These are phyloP conservation scores for Arctium lappa DNA, from an alignment of 129 eudicot species.

Conservation along the genomic window DNA sequence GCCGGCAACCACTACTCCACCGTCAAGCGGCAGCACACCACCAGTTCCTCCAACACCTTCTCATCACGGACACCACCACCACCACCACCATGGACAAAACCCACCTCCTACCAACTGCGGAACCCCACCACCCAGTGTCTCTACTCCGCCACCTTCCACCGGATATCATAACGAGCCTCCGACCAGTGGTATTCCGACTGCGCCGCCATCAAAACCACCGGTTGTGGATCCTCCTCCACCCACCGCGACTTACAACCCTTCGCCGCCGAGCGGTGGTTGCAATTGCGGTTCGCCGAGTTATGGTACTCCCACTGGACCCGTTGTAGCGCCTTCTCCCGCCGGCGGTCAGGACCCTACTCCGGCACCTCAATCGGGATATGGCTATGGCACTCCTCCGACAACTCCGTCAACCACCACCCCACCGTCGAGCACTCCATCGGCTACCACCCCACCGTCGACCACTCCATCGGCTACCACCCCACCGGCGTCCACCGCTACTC, in stretches of 20 bases:
- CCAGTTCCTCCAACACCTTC: constrained; percentile 11
- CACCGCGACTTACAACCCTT: background rate
- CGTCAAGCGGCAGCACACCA: background rate
- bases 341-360: constrained; percentile 2
- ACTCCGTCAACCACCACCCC: constrained; percentile 24
- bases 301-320: background rate
- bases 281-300: constrained; percentile 10
- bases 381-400: background rate
- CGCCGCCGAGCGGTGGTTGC: constrained; percentile 29
- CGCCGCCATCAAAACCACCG: constrained; percentile 8
- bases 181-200: background rate
- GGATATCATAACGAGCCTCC: constrained; percentile 34
- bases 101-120: constrained; percentile 47
- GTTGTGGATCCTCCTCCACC: constrained; percentile 18
- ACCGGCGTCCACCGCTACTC: background rate
- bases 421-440: constrained; percentile 6
- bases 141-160: constrained; percentile 36
- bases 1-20: constrained; percentile 11
- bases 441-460: background rate
- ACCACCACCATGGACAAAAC: constrained; percentile 21
- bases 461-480: background rate
- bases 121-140: constrained; percentile 29
- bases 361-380: background rate
- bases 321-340: constrained; percentile 9
- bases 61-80: constrained; percentile 15